Evolutionary conservation across 1,284 basidiomycete species (phyloP).

Genomic region (Exobasidium rhododendri): DNA sequence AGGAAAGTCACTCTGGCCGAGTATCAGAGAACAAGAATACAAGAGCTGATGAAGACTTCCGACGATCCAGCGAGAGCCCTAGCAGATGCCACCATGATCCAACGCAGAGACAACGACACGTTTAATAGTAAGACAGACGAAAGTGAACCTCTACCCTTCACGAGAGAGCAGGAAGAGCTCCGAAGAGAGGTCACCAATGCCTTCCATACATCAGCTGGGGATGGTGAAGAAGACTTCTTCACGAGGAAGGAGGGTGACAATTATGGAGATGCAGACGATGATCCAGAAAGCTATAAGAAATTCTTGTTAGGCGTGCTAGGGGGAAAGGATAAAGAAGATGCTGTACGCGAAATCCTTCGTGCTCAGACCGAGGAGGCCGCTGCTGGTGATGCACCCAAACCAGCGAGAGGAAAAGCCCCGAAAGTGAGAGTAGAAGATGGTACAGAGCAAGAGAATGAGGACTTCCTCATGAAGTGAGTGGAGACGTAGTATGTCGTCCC

Average conservation of each 20-base stretch:
- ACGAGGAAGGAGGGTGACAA: constrained; percentile 68
- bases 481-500: not conserved
- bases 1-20: constrained; percentile 51
- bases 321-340: constrained; percentile 62
- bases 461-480: constrained; percentile 84
- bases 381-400: constrained; percentile 12
- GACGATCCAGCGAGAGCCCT: constrained; percentile 46
- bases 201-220: constrained; percentile 61
- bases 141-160: constrained; percentile 63
- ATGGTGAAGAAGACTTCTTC: constrained; percentile 65
- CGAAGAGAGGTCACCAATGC: constrained; percentile 79
- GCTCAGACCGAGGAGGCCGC: constrained; percentile 19
- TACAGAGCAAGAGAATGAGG: constrained; percentile 63
- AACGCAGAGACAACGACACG: constrained; percentile 7
- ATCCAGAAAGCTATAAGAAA: constrained; percentile 74
- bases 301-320: constrained; percentile 81
- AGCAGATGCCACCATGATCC: constrained; percentile 46
- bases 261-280: constrained; percentile 69
- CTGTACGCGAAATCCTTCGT: constrained; percentile 31
- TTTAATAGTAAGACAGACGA: constrained; percentile 9
- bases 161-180: constrained; percentile 72
- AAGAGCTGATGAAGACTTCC: constrained; percentile 44
- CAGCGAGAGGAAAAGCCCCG: constrained; percentile 37
- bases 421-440: constrained; percentile 52
- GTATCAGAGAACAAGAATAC: constrained; percentile 48